Base-by-base conservation (phyloP, 2,329 filamentous ascomycete species). In the Aaosphaeria arxii region DNA sequence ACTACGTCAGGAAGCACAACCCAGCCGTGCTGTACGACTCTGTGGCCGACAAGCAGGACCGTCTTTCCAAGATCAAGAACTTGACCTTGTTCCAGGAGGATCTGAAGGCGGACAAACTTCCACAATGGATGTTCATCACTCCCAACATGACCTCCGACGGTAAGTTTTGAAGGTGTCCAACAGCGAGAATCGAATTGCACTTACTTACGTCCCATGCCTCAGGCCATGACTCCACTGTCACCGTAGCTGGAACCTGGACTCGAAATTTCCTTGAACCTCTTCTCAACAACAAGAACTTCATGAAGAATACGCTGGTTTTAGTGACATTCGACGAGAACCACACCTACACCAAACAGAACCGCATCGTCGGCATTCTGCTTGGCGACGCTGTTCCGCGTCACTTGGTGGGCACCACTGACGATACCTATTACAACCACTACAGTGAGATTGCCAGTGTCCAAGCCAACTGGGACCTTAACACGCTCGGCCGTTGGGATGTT, bases 1-100 rank as follows among this genome's bases (percentile, higher is more conserved):
- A 86, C 72, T 94, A 94, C 64, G 88, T 92, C 6, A 84, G 89
- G 63, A 92, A 94, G 73, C 89, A 94, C 74, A 90, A 91, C 64
- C 77, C 74, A 40, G 72, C 77, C 11, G 73, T 91, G 48, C 74
- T 86, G 46, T 89, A 82, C 70, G 79, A 90, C 64, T 82, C 80
- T 33, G 77, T 88, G 44, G 79, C 85, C 49, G 74, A 77, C 45
- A 79, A 77, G 43, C 67, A 76, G 30, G 76, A 82, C 17, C 84
- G 87, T 29, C 74, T 88, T 1, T 77, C 80, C 5, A 78, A 83
- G 63, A 85, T 88, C 70, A 92, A 92, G 78, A 91, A 89, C 71
- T 74, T 89, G 49, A 85, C 77, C 44, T 63, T 77, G 57, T 91
- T 92, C 73, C 77, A 85, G 57, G 40, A 52, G 28, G 64, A 67